Base-by-base conservation (phyloP, 2,329 filamentous ascomycete genomes). In the Fusarium pininemorale region DNA sequence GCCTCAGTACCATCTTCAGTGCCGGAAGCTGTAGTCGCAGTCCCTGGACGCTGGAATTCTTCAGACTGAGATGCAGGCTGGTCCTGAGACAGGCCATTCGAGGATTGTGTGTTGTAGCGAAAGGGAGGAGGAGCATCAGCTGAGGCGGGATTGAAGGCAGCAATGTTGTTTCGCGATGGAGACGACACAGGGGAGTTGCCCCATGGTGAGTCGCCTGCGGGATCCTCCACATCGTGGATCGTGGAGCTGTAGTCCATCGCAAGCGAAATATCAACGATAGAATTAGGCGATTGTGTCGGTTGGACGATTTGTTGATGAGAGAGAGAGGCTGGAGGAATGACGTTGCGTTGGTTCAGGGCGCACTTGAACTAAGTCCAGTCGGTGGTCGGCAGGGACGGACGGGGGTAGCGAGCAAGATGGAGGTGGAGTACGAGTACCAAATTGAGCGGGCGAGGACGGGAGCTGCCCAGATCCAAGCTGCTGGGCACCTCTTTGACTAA, bases 221-320 rank as follows among this genome's bases (percentile, higher is more conserved):
- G 84, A 73, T 90, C 85, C 51, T 90, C 89, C 58, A 83, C 82
- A 75, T 90, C 88, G 78, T 85, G 78, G 75, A 90, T 87, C 20
- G 88, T 86, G 71, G 87, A 81, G 80, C 86, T 87, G 81, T 90
- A 90, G 82, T 90, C 89, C 89, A 90, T 90, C 73, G 79, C 78
- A 73, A 63, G 50, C 37, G 65, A 63, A 57, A 54, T 53, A 54
- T 60, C 65, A 56, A 56, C 63, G 57, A 66, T 47, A 45, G 58
- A 57, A 55, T 64, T 50, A 60, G 50, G 58, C 57, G 56, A 58
- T 62, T 51, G 67, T 56, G 37, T 62, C 41, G 47, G 30, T 54
- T 66, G 38, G 38, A 30, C 41, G 58, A 54, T 74, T 74, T 69
- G 62, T 54, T 69, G 73, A 70, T 68, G 57, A 16, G 58, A 57